Conservation (phyloP, 108 stramenopile genomes). For the Fragilariopsis cylindrus region DNA sequence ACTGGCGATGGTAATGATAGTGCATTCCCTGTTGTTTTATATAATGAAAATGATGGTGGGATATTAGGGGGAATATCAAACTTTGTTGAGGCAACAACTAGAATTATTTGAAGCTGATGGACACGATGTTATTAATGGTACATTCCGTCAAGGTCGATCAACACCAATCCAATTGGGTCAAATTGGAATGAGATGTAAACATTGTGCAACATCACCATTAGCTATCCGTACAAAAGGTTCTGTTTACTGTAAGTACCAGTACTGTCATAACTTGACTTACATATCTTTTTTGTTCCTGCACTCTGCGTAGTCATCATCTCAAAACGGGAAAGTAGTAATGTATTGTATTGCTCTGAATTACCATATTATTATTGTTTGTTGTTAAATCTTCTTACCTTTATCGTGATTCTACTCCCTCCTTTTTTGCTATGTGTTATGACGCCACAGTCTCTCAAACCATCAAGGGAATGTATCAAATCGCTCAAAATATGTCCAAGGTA, state of each 20-base stretch:
- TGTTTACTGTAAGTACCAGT: constrained; percentile 41
- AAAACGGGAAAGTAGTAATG: too few species aligned
- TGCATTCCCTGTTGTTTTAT: constrained; percentile 5
- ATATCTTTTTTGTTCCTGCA: constrained; percentile 15
- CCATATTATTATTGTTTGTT: background rate
- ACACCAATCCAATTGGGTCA: constrained; percentile 36
- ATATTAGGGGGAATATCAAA: constrained; percentile 35
- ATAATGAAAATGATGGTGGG: constrained; percentile 17
- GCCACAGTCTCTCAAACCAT: constrained; percentile 8
- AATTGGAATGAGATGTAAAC: constrained; percentile 37
- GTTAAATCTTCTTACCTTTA: background rate
- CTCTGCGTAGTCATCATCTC: background rate
- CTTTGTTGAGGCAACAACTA: constrained; percentile 26
- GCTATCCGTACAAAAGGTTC: constrained; percentile 22
- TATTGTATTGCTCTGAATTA: too few species aligned
- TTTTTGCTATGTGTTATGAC: background rate
- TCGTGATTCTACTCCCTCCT: background rate
- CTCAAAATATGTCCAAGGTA: constrained; percentile 12
- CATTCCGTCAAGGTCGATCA: constrained; percentile 29
- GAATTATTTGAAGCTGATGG: constrained; percentile 32
- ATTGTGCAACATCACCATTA: constrained; percentile 19
- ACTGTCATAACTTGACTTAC: constrained; percentile 30
- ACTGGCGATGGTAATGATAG: background rate
- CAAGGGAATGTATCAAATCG: constrained; percentile 21
- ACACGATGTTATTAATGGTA: constrained; percentile 21